A percentile compares a stretch with the other conserved stretches of the same genome.
Evolutionary conservation across 305 asterid genomes (phyloP).

Genomic region (Fraxinus velutina): DNA sequence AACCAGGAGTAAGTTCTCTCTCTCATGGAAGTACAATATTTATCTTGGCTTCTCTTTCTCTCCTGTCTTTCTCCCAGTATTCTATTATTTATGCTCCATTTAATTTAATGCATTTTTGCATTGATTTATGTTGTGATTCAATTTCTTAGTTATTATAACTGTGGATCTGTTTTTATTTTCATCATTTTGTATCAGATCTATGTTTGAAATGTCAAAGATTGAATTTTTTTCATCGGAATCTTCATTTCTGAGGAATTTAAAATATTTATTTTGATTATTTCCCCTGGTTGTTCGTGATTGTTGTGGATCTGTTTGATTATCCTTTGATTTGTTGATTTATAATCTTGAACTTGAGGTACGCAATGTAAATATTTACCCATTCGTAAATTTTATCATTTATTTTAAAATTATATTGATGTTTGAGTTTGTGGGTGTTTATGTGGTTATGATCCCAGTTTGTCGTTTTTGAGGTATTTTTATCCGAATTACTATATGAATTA

Average conservation of each 20-base stretch:
- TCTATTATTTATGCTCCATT: constrained; percentile 20
- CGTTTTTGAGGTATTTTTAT: background rate
- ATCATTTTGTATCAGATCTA: constrained; percentile 42
- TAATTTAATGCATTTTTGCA: constrained; percentile 2
- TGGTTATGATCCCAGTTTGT: background rate
- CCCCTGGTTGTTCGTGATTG: background rate
- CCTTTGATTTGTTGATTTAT: background rate
- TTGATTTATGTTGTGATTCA: background rate
- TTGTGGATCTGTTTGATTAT: constrained; percentile 25
- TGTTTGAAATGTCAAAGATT: constrained; percentile 26
- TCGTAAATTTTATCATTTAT: background rate
- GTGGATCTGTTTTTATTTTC: constrained; percentile 42
- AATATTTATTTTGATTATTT: background rate
- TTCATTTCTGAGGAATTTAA: constrained; percentile 12
- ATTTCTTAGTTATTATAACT: constrained; percentile 13
- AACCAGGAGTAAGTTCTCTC: constrained; percentile 79
- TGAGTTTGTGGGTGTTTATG: background rate
- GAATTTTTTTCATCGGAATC: constrained; percentile 31
- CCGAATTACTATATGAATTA: constrained; percentile 17
- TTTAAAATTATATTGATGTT: background rate
- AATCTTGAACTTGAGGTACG: background rate
- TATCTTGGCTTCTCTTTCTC: constrained; percentile 18
- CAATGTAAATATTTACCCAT: background rate
- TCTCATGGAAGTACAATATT: constrained; percentile 6
- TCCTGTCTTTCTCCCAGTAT: constrained; percentile 15